Evolutionary conservation across 1,284 basidiomycete species (phyloP).

Genomic region (Puccinia coronata): DNA sequence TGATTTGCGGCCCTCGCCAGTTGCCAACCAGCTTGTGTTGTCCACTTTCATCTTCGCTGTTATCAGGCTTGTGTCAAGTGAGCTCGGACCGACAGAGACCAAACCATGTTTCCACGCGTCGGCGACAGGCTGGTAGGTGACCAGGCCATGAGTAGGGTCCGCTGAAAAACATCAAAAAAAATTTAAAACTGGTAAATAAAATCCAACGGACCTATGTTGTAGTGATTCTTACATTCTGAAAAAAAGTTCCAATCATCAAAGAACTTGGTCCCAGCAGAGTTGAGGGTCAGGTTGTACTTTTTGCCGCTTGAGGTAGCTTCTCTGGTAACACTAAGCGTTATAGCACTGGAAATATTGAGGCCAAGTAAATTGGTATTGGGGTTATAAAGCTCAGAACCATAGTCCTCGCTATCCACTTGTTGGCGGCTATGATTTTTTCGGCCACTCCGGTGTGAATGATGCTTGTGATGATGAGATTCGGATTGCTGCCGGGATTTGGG

Average conservation of each 20-base stretch:
- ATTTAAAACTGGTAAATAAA: background rate
- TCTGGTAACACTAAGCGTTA: background rate
- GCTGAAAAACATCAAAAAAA: constrained; percentile 8
- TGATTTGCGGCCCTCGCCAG: constrained; percentile 58
- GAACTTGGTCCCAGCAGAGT: constrained; percentile 32
- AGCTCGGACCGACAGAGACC: constrained; percentile 24
- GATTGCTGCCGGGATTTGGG: too few species aligned
- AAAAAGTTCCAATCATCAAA: constrained; percentile 50
- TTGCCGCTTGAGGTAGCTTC: background rate
- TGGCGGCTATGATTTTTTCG: background rate
- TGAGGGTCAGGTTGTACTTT: constrained; percentile 24
- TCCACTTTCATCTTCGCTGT: constrained; percentile 48
- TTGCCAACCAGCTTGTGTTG: constrained; percentile 29
- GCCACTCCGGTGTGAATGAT: background rate
- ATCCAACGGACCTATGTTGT: background rate
- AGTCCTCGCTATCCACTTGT: background rate
- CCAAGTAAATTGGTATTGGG: constrained; percentile 11
- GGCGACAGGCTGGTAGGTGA: constrained; percentile 34
- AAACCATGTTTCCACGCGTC: constrained; percentile 43
- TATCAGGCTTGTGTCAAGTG: constrained; percentile 15
- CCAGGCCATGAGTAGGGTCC: constrained; percentile 48
- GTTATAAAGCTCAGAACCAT: constrained; percentile 1
- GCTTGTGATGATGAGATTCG: background rate
- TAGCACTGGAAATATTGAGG: background rate
- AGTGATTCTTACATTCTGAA: constrained; percentile 25